Percentiles rank a stretch among this genome's conserved stretches.
These are phyloP conservation scores for Leishmania tarentolae DNA, from an alignment of 208 protist species.

Conservation along the genomic window DNA sequence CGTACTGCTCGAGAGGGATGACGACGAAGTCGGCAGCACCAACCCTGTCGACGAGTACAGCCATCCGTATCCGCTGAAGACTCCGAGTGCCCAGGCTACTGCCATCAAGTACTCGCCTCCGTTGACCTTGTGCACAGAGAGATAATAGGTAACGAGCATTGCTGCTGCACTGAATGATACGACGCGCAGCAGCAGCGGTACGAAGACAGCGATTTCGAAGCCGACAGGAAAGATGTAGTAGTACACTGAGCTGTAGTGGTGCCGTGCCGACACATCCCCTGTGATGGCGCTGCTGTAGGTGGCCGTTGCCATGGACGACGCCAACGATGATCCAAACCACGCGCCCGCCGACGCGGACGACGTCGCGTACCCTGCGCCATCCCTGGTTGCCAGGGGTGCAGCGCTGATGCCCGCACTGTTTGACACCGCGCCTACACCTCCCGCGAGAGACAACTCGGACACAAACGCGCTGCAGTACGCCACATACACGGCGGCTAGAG, in stretches of 20 bases:
- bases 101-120: slow-evolving; percentile 73
- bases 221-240: slow-evolving; percentile 53
- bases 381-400: background rate
- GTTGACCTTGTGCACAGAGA: slow-evolving; percentile 47
- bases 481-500: slow-evolving; percentile 60
- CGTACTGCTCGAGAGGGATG: background rate
- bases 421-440: background rate
- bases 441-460: slow-evolving; percentile 13
- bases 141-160: slow-evolving; percentile 48
- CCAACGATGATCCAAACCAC: background rate
- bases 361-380: slow-evolving; percentile 6
- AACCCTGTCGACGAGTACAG: slow-evolving; percentile 32
- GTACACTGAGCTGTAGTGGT: slow-evolving; percentile 35
- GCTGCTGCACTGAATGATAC: slow-evolving; percentile 42
- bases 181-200: slow-evolving; percentile 51
- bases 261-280: background rate
- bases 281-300: background rate
- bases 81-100: slow-evolving; percentile 67
- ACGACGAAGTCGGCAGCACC: slow-evolving; percentile 15
- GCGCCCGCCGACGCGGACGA: background rate
- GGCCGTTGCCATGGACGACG: background rate
- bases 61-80: slow-evolving; percentile 66
- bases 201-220: slow-evolving; percentile 53
- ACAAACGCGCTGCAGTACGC: slow-evolving; percentile 63
- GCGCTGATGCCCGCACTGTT: background rate